Evolutionary conservation across 495 filamentous ascomycete species (phyloP), one percentile per base, ranked within the genome.

Genomic region (Penicillium verhagenii): DNA sequence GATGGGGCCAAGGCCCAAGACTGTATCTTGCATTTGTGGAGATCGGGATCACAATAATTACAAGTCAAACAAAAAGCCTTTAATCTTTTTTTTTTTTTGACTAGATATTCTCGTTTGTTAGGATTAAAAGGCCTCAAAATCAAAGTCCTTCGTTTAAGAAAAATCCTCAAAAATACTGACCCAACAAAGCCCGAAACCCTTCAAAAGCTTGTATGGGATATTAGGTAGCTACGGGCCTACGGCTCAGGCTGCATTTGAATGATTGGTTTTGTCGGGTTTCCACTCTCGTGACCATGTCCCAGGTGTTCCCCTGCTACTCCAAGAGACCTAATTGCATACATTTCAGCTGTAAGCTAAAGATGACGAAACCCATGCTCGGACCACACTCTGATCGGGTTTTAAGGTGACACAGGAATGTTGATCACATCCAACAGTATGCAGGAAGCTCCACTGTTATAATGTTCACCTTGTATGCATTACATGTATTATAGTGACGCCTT

Each of bases 1-100:
- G 57, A 64, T 64, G 50, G 52, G 58, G 58, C 54, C 47, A 50
- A 50, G 47, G 58, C 60, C 54, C 47, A 50, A 50, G 47, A 59
- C 60, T 62, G 42, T 47, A 58, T 58, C 58, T 51, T 52, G 51
- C 56, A 55, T 58, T 35, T 21, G 56, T 51, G 60, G 58, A 52
- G 54, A 53, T 57, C 52, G 58, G n/a, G 52, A 49, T 55, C 52
- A 55, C 43, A 14, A 29, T 47, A n/a, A n/a, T n/a, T n/a, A n/a
- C n/a, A n/a, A n/a, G n/a, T n/a, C n/a, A n/a, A n/a, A n/a, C n/a
- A n/a, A n/a, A n/a, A n/a, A n/a, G n/a, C n/a, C n/a, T n/a, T n/a
- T n/a, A n/a, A n/a, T n/a, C n/a, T n/a, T n/a, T n/a, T n/a, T n/a
- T n/a, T n/a, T n/a, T n/a, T n/a, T n/a, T n/a, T n/a, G n/a, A 31